Evolutionary conservation across 108 stramenopile genomes (phyloP).

Genomic region (Nitzschia sp.): DNA sequence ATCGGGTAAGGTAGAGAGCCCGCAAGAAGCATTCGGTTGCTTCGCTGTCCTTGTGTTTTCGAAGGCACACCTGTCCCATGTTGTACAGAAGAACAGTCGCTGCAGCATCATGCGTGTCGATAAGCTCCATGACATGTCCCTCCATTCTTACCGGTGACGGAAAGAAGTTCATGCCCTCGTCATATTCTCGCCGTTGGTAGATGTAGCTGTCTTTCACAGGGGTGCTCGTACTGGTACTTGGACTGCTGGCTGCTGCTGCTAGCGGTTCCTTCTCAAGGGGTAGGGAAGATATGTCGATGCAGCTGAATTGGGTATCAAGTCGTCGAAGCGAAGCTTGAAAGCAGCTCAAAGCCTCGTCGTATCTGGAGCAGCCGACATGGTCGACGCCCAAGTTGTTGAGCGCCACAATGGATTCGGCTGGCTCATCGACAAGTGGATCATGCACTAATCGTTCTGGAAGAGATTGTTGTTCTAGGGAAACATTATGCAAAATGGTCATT

Average conservation of each 20-base stretch:
- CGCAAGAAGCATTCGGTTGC: constrained; percentile 36
- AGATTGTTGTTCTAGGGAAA: background rate
- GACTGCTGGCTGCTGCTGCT: background rate
- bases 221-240: background rate
- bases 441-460: background rate
- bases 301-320: constrained; percentile 13
- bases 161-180: constrained; percentile 64
- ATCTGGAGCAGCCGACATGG: constrained; percentile 14
- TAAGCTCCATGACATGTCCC: constrained; percentile 1
- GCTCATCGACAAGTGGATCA: constrained; percentile 8
- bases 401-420: constrained; percentile 24
- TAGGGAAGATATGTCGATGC: background rate
- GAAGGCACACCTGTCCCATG: constrained; percentile 45
- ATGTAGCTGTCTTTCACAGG: constrained; percentile 1
- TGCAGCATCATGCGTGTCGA: constrained; percentile 22
- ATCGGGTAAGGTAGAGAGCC: constrained; percentile 22
- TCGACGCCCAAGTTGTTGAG: constrained; percentile 43
- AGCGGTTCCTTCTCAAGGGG: background rate
- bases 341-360: constrained; percentile 15
- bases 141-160: constrained; percentile 38
- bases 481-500: background rate
- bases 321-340: constrained; percentile 15
- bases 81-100: constrained; percentile 52
- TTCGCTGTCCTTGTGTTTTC: constrained; percentile 26
- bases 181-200: constrained; percentile 59